Evolutionary conservation across 345 rosid genomes (phyloP), one percentile per base, ranked within the genome.

Genomic region (Eucalyptus cloeziana): DNA sequence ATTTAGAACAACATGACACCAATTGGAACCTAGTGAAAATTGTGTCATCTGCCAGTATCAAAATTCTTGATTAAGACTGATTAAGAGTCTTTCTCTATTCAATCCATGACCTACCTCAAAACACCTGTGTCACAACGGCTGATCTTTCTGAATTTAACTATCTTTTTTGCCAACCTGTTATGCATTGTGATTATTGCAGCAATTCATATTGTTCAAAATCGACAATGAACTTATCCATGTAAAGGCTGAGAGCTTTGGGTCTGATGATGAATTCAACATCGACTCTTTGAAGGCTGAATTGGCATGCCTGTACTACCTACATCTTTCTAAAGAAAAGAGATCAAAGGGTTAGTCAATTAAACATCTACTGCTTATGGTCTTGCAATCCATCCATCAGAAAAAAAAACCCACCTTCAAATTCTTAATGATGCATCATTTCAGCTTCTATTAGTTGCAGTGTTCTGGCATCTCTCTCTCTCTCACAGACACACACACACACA

Each of bases 241-340:
- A 58, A 93, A 92, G 85, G 93, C 92, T 64, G 94, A 88, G 88
- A 92, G 93, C 45, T 90, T 88, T 87, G 71, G 89, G 86, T 86
- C 88, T 83, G 91, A 88, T 89, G 93, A 93, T 87, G 92, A 88
- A 86, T 89, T 92, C 80, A 88, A 88, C 93, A 91, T 90, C 1
- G 96, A 94, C 93, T 94, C 95, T 88, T 86, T 95, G 92, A 95
- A 93, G 94, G 96, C 94, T 93, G 97, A 95, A 89, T 93, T 98
- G 87, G 96, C 98, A 60, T 98, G 99, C 93, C 91, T 93, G 87
- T 98, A 97, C 90, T 98, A 93, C 93, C 89, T 96, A 86, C 96
- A 94, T 92, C 96, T 98, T 90, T 94, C 99, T 40, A 62, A 50
- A 25, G 97, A 96, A 89, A 97, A 93, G 93, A 95, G 94, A 93